phyloP scores from a whole-genome alignment of 306 rosid genomes.

The Trifolium dubium region DNA sequence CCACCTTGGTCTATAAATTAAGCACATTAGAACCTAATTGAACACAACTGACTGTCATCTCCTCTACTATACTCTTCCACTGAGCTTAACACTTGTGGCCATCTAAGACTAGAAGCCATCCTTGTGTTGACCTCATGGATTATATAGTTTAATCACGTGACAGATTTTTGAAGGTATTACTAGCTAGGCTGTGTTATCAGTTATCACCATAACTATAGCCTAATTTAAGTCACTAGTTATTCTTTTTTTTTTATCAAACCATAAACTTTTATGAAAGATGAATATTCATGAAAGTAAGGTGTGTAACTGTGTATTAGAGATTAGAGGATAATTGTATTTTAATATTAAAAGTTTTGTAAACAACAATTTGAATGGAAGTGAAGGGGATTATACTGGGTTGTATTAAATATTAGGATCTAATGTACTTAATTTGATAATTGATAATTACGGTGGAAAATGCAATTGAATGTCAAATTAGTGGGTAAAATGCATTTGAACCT shows the following conservation, averaged over 20 bases:
- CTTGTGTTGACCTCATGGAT: neutral
- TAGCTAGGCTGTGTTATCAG: neutral
- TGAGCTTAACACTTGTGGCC: neutral
- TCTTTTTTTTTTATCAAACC: neutral
- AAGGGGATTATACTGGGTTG: neutral
- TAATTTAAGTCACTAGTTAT: neutral
- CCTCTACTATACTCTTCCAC: neutral
- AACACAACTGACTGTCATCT: neutral
- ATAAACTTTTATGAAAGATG: too few species aligned
- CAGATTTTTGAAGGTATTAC: neutral
- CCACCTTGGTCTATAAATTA: neutral
- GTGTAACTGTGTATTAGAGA: too few species aligned
- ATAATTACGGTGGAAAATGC: slow-evolving; percentile 8
- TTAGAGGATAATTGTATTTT: neutral
- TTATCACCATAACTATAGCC: neutral
- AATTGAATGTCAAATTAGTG: slow-evolving; percentile 7
- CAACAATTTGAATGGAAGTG: slow-evolving; percentile 9
- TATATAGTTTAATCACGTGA: neutral
- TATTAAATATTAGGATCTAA: neutral
- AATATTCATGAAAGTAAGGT: neutral
- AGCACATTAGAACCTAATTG: neutral
- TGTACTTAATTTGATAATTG: slow-evolving; percentile 1
- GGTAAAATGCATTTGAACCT: slow-evolving; percentile 31
- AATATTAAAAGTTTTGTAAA: neutral
- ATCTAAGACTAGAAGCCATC: neutral